Percentiles rank a stretch among this genome's conserved stretches.
Conservation (phyloP, 192 early-diverging fungal genomes). For the Umbelopsis isabellina region DNA sequence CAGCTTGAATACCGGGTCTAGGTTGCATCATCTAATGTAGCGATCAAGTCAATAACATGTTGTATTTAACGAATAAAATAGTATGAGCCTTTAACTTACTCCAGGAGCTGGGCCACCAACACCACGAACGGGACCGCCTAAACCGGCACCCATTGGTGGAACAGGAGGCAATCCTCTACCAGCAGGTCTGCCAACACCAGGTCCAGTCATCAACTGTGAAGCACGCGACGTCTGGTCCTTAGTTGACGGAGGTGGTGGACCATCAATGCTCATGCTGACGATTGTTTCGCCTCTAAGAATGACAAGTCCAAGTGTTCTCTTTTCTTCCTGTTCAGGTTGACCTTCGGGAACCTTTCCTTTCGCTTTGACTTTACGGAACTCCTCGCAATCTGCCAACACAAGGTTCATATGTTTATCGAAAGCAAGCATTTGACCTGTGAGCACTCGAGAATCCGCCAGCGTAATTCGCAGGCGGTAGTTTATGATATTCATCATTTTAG, state of each 20-base stretch:
- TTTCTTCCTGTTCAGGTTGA: conserved; percentile 75
- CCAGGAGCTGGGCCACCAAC: conserved; percentile 91
- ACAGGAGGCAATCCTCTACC: conserved; percentile 64
- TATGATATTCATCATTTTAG: conserved; percentile 91
- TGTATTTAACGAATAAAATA: neutral
- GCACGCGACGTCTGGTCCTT: conserved; percentile 53
- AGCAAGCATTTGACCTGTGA: conserved; percentile 98
- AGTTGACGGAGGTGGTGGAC: conserved; percentile 76
- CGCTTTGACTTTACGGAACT: conserved; percentile 90
- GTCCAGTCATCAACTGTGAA: conserved; percentile 58
- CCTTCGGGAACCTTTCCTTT: conserved; percentile 62
- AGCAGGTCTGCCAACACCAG: conserved; percentile 79
- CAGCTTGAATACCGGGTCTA: conserved; percentile 65
- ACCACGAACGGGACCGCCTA: conserved; percentile 92
- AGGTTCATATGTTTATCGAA: conserved; percentile 99
- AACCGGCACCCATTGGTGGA: conserved; percentile 53
- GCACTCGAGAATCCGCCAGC: conserved; percentile 84
- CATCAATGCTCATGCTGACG: conserved; percentile 88
- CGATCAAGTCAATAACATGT: conserved; percentile 5
- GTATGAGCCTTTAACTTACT: conserved; percentile 28
- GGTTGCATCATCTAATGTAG: conserved; percentile 78
- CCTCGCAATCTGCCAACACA: conserved; percentile 96
- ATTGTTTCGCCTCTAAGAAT: conserved; percentile 94
- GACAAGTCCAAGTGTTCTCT: conserved; percentile 90
- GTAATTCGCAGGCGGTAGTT: conserved; percentile 95